These are phyloP conservation scores for Fragaria ananassa DNA, from an alignment of 306 rosid genomes.

Conservation along the genomic window DNA sequence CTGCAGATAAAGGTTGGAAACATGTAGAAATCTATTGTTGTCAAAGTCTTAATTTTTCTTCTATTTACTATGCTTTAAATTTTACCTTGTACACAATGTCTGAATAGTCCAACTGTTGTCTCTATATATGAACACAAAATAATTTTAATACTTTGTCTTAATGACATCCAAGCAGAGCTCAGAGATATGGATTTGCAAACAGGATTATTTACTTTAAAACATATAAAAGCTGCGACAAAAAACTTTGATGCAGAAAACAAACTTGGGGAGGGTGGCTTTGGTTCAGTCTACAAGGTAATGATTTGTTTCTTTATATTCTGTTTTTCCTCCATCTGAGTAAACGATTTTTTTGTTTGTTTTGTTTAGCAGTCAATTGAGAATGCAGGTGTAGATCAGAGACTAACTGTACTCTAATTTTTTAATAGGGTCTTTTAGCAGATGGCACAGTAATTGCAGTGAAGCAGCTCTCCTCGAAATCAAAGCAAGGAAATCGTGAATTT, in stretches of 20 bases:
- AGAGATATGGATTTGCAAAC: constrained; percentile 77
- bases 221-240: constrained; percentile 76
- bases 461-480: constrained; percentile 87
- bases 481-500: constrained; percentile 97
- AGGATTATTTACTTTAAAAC: constrained; percentile 72
- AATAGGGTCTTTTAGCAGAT: constrained; percentile 76
- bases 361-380: neutral
- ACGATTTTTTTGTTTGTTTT: neutral
- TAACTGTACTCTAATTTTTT: constrained; percentile 22
- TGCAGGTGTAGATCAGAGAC: neutral
- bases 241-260: constrained; percentile 72
- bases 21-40: neutral
- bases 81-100: neutral
- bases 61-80: neutral
- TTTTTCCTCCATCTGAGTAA: neutral
- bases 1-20: constrained; percentile 62
- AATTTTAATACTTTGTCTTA: neutral
- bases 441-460: constrained; percentile 87
- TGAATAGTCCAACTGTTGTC: neutral
- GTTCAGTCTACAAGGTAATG: constrained; percentile 83
- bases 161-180: constrained; percentile 51
- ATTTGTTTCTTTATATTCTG: constrained; percentile 10
- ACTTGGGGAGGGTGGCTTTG: constrained; percentile 96
- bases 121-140: neutral
- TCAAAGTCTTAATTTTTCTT: neutral